These are phyloP conservation scores for Diospyros lotus DNA, from an alignment of 148 eudicot species.

Conservation along the genomic window DNA sequence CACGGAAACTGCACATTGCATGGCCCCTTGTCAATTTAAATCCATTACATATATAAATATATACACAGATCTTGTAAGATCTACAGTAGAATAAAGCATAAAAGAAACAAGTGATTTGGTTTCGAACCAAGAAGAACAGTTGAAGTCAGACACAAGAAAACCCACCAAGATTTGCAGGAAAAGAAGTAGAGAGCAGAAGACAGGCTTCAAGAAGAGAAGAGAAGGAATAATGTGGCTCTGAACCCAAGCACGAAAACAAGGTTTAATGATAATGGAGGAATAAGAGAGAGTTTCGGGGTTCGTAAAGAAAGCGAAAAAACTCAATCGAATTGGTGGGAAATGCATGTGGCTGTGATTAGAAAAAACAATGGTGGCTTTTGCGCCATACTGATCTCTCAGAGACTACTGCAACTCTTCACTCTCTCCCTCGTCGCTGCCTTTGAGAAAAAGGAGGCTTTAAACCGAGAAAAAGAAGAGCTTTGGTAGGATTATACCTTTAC, in stretches of 20 bases:
- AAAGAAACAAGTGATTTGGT: not conserved
- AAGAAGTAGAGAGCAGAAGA: no score
- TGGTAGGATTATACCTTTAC: slow-evolving; percentile 17
- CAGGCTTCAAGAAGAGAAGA: not conserved
- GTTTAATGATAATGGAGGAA: not conserved
- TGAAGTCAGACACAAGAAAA: no score
- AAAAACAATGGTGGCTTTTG: not conserved
- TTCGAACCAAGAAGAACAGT: not conserved
- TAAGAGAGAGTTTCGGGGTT: slow-evolving; percentile 9
- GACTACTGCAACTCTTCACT: slow-evolving; percentile 8
- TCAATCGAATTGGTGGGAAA: not conserved
- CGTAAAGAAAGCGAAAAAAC: not conserved
- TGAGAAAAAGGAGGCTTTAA: slow-evolving; percentile 27
- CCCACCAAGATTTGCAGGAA: no score
- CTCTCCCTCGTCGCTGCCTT: slow-evolving; percentile 11
- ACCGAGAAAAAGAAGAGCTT: slow-evolving; percentile 25
- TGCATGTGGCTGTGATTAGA: slow-evolving; percentile 4
- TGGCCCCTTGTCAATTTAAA: no score
- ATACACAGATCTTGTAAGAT: no score
- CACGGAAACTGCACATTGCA: no score
- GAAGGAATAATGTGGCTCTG: slow-evolving; percentile 1
- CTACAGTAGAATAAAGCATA: not conserved
- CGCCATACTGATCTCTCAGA: not conserved
- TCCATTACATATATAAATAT: no score
- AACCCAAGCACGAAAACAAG: not conserved